Percentiles rank a stretch among this genome's conserved stretches.
These are phyloP conservation scores for Coniochaeta prunicola DNA, from an alignment of 2,329 filamentous ascomycete species.

Conservation along the genomic window DNA sequence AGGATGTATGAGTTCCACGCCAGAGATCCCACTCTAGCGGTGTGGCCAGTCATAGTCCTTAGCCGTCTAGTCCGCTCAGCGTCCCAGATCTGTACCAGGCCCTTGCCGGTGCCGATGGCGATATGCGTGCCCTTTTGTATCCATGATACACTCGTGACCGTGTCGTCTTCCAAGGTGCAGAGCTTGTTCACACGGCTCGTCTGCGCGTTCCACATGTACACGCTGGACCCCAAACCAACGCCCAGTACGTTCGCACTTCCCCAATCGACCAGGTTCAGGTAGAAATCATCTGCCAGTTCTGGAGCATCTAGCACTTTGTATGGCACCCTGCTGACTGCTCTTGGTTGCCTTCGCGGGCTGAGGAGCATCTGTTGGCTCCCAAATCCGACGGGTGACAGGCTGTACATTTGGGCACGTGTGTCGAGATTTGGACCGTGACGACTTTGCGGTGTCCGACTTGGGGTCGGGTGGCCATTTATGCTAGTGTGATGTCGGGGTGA, in stretches of 20 bases:
- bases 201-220: conserved; percentile 98
- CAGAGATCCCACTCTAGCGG: conserved; percentile 82
- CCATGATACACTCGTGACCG: conserved; percentile 95
- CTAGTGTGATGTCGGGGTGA: conserved; percentile 64
- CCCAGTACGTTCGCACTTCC: conserved; percentile 90
- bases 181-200: conserved; percentile 88
- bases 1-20: conserved; percentile 99
- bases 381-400: conserved; percentile 85
- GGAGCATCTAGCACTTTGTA: conserved; percentile 97
- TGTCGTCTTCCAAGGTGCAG: conserved; percentile 87
- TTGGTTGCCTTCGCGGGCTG: conserved; percentile 79
- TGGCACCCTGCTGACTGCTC: conserved; percentile 90
- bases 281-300: conserved; percentile 94
- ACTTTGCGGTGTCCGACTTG: conserved; percentile 81
- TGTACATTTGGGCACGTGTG: conserved; percentile 88
- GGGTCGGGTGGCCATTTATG: conserved; percentile 76
- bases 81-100: conserved; percentile 96
- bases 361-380: conserved; percentile 91
- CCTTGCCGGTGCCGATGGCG: conserved; percentile 90
- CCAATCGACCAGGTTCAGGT: conserved; percentile 96
- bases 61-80: conserved; percentile 78
- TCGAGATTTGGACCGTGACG: conserved; percentile 85
- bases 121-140: conserved; percentile 96
- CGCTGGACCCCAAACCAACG: conserved; percentile 84
- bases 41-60: conserved; percentile 95